Conservation (phyloP, 768 basidiomycete genomes). For the Pleurotus tuber-regium region DNA sequence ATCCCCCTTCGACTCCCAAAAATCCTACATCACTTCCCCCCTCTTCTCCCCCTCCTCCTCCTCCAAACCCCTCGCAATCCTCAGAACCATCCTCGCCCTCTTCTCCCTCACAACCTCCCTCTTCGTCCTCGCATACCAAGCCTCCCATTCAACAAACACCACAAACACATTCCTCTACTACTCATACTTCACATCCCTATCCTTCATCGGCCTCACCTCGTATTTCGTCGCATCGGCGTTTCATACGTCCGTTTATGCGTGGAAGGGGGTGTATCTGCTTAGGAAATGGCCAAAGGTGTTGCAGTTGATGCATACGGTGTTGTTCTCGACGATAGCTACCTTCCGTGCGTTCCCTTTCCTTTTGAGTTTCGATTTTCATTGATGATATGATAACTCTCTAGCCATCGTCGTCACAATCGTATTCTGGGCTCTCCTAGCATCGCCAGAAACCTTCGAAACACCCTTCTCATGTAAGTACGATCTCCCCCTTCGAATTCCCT, state of each 20-base stretch:
- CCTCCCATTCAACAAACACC: too few species aligned
- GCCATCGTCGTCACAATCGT: constrained; percentile 65
- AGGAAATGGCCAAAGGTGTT: constrained; percentile 56
- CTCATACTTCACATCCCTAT: constrained; percentile 63
- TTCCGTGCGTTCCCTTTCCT: constrained; percentile 46
- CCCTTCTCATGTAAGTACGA: constrained; percentile 34
- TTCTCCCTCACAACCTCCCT: too few species aligned
- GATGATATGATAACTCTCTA: constrained; percentile 21
- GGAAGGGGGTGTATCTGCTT: constrained; percentile 45
- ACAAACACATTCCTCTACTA: constrained; percentile 40
- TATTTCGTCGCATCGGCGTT: constrained; percentile 61
- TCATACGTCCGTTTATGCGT: constrained; percentile 47
- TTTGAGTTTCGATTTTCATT: background rate
- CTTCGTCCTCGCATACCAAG: too few species aligned
- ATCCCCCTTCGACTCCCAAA: too few species aligned
- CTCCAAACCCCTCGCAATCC: too few species aligned
- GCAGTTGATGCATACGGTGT: constrained; percentile 54
- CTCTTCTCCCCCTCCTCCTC: too few species aligned
- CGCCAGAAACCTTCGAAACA: constrained; percentile 37
- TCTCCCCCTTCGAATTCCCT: background rate
- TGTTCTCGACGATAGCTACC: constrained; percentile 48
- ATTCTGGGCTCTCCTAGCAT: constrained; percentile 56
- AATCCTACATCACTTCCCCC: too few species aligned
- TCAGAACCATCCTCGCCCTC: too few species aligned
- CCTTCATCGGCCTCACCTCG: constrained; percentile 58